Base-by-base conservation (phyloP, 768 basidiomycete genomes). In the Rhodotorula toruloides region DNA sequence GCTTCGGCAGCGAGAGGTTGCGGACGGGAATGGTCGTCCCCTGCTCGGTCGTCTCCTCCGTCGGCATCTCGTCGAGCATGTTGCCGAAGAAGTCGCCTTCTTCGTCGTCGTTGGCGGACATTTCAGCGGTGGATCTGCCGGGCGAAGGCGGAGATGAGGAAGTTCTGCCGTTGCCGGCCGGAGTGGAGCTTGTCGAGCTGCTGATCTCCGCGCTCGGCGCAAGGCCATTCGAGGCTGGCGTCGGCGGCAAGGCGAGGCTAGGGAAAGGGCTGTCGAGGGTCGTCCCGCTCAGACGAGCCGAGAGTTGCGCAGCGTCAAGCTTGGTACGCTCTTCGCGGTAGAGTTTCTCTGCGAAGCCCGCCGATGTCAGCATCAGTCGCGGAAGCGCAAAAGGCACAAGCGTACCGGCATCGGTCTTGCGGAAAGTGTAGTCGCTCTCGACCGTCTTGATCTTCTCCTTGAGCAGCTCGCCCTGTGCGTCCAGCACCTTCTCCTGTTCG, bases 1-100 rank as follows among this genome's bases (percentile, higher is more conserved):
- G 85, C 77, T 89, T 94, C 4, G 91, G 88, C 32, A 90, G 79
- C 3, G 84, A 75, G 86, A 98, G 87, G 65, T 91, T 85, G 34
- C 86, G 78, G 32, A 79, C 71, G 10, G 69, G 74, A 65, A 80
- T 74, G 16, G 80, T 76, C 27, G 61, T 71, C 48, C 72, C 71
- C 12, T 56, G n/a, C 47, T 74, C 70, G 48, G 83, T 84, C n/a
- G 81, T 81, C 68, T 84, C 84, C n/a, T 80, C 82, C 36, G 60
- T 19, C 12, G 66, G 49, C 56, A 52, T 37, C 57, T 82, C 81
- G 31, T 92, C 88, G 50, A 94, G 80, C 55, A 92, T 79, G 46
- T 84, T 86, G 61, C 92, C 82, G 39, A 96, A 78, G 22, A 91
- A 86, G 27, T 76, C 78, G 16, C 76, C 77, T 19, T 61, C 75